phyloP scores from a whole-genome alignment of 768 basidiomycete genomes.

The Termitomyces sp. region DNA sequence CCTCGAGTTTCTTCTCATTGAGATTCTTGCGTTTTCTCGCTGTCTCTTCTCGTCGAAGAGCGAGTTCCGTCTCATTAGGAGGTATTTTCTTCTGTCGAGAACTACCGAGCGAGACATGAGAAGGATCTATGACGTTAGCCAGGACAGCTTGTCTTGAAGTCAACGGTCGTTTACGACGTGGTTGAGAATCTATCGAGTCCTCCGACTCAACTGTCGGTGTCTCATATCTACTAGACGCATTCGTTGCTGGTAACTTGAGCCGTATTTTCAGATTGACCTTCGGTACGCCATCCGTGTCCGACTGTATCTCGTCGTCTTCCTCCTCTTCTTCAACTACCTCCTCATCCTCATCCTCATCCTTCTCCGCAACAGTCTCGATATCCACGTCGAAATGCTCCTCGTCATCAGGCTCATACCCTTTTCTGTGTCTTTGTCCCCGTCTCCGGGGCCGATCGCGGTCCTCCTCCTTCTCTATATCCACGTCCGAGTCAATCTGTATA shows the following conservation, averaged over 20 bases:
- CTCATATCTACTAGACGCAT: conserved; percentile 16
- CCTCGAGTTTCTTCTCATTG: conserved; percentile 78
- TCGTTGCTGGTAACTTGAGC: conserved; percentile 15
- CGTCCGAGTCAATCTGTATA: conserved; percentile 10
- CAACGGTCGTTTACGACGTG: conserved; percentile 34
- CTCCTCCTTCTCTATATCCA: conserved; percentile 13
- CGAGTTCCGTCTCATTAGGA: conserved; percentile 19
- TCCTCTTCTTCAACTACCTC: conserved; percentile 35
- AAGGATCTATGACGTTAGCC: conserved; percentile 61
- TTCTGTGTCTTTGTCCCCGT: background rate
- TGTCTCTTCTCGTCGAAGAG: conserved; percentile 64
- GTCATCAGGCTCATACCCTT: conserved; percentile 24
- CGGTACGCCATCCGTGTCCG: conserved; percentile 9
- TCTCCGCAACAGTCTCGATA: conserved; percentile 35
- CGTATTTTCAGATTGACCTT: conserved; percentile 14
- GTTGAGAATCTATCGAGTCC: conserved; percentile 26
- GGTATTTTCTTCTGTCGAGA: conserved; percentile 19
- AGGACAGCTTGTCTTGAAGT: conserved; percentile 67
- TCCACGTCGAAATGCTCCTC: conserved; percentile 30
- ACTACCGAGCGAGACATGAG: conserved; percentile 54
- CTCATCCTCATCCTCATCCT: conserved; percentile 30
- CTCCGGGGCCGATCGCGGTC: conserved; percentile 1
- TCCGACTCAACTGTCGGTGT: conserved; percentile 29
- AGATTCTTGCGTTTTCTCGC: conserved; percentile 78
- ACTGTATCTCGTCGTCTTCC: conserved; percentile 29